These are phyloP conservation scores for Diutina sp. DNA, from an alignment of 1,139 yeast species.

Conservation along the genomic window DNA sequence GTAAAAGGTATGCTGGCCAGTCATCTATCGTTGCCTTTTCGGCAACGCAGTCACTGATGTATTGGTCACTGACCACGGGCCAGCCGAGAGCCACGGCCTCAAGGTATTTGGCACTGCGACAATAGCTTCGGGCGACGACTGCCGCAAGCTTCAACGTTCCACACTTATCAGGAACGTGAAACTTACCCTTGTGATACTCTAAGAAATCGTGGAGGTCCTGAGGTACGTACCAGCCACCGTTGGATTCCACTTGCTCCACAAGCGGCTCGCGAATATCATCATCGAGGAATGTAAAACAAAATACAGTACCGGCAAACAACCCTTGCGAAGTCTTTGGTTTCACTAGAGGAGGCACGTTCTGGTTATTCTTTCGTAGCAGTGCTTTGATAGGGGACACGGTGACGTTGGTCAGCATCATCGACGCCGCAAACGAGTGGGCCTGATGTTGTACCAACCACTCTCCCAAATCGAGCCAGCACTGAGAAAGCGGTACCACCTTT, in stretches of 20 bases:
- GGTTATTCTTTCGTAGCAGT: background rate
- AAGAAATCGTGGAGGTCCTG: background rate
- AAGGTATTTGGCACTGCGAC: constrained; percentile 66
- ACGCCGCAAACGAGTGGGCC: background rate
- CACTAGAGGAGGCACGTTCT: background rate
- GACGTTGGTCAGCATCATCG: background rate
- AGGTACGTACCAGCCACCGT: background rate
- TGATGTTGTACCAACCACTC: background rate
- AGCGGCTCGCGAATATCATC: background rate
- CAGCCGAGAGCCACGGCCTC: constrained; percentile 81
- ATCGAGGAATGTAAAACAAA: background rate
- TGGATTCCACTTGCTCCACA: background rate
- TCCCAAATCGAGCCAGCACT: background rate
- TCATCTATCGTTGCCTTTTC: constrained; percentile 10
- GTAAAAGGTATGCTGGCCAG: constrained; percentile 50
- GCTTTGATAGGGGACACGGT: background rate
- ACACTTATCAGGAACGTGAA: constrained; percentile 5
- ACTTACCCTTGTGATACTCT: background rate
- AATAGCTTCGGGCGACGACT: constrained; percentile 41
- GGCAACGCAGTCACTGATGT: constrained; percentile 39
- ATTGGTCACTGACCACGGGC: constrained; percentile 65
- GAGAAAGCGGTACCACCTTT: background rate
- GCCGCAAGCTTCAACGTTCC: constrained; percentile 42
- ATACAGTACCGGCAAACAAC: background rate
- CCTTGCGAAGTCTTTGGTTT: background rate